Conservation (phyloP, 2,329 filamentous ascomycete species). For the Aspergillus glaucus region DNA sequence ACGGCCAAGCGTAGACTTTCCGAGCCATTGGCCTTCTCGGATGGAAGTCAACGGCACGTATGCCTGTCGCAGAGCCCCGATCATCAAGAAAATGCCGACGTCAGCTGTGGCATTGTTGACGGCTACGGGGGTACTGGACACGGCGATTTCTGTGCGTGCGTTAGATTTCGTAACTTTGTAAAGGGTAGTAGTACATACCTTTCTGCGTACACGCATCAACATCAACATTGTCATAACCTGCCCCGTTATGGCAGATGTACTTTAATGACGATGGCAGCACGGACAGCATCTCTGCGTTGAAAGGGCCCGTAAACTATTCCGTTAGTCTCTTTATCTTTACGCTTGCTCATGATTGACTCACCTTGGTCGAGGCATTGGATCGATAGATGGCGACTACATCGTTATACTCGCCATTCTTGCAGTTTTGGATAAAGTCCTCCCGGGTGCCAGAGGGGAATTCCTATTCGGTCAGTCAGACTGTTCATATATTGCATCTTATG, state of each 20-base stretch:
- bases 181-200: conserved; percentile 15
- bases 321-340: background rate
- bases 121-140: conserved; percentile 42
- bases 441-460: conserved; percentile 50
- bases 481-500: background rate
- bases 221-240: conserved; percentile 58
- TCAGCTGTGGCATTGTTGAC: conserved; percentile 45
- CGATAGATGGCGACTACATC: conserved; percentile 53
- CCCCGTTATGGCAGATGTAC: conserved; percentile 51
- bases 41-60: conserved; percentile 38
- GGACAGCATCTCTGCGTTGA: conserved; percentile 43
- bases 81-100: conserved; percentile 43
- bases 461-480: conserved; percentile 19
- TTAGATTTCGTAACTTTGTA: background rate
- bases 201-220: conserved; percentile 46
- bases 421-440: conserved; percentile 51
- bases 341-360: conserved; percentile 7
- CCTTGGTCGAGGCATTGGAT: conserved; percentile 51
- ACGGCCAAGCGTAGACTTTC: conserved; percentile 36
- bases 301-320: conserved; percentile 39
- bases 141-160: conserved; percentile 25
- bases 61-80: conserved; percentile 41
- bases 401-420: conserved; percentile 50
- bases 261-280: conserved; percentile 41
- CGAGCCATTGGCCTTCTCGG: conserved; percentile 38